Evolutionary conservation across 495 filamentous ascomycete species (phyloP), one percentile per base, ranked within the genome.

Genomic region (Patellaria atrata): DNA sequence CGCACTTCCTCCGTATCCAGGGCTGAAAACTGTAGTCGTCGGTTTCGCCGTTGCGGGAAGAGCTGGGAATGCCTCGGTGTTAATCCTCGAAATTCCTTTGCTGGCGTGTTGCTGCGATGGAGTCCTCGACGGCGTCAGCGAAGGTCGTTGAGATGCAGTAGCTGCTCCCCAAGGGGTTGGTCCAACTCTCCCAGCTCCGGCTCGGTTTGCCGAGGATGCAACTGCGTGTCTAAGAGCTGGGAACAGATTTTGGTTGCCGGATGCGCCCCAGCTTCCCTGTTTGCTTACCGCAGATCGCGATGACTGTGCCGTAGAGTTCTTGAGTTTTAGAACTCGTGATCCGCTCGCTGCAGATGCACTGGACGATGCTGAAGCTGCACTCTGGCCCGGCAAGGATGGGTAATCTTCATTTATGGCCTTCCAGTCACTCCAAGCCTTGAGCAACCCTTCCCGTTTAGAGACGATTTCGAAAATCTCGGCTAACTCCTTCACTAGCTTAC

Each of bases 321-420:
- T 86, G 4, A 86, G 56, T 38, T 74, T 77, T 17, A 82, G 57
- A 10, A 85, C 73, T 24, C 80, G 67, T 9, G 59, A 66, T 14
- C 70, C 63, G 43, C 60, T 62, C 53, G 70, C 41, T 47, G 73
- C 44, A 61, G 60, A 50, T 4, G 59, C 55, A 28, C 59, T 50
- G 3, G 61, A 57, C 1, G 64, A 52, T 0, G 69, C 65, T 0
- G 63, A 64, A 1, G 56, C 56, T 0, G 63, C 67, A 30, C 70
- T 64, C 1, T 81, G 63, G 0, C 75, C 73, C 2, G 86, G 86
- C 0, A 97, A 68, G 0, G 82, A 79, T 0, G 89, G 89, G 49
- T 94, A 97, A 57, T 97, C 87, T 57, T 94, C 89, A 45, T 93
- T 87, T 48, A 87, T 82, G 7, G 82, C 85, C 10, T 79, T 82